Conservation (phyloP, 2,329 filamentous ascomycete genomes). For the Pseudocercospora cruenta region DNA sequence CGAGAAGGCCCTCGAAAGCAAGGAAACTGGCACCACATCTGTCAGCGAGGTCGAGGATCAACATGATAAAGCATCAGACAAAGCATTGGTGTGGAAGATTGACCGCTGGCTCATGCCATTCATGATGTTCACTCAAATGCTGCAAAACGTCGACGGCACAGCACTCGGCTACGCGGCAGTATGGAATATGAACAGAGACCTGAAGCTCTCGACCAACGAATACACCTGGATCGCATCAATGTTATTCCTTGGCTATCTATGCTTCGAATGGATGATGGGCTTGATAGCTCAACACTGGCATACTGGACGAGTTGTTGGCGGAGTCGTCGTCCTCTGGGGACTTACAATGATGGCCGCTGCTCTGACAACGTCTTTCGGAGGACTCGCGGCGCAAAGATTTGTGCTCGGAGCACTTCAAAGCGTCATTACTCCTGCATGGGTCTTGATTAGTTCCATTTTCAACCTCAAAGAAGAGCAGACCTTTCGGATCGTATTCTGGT, state of each 20-base stretch:
- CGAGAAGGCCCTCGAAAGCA: not conserved
- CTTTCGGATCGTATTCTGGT: not conserved
- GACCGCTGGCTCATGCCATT: not conserved
- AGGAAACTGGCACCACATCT: not conserved
- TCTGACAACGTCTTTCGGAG: not conserved
- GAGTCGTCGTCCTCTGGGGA: not conserved
- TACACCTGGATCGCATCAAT: not conserved
- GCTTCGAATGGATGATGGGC: not conserved
- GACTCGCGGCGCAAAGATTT: not conserved
- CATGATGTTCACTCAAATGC: not conserved
- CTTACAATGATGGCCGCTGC: not conserved
- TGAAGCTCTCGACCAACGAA: not conserved
- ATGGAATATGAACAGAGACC: not conserved
- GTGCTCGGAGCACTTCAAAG: not conserved
- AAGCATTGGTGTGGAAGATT: not conserved
- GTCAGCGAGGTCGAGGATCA: not conserved
- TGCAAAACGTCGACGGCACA: not conserved
- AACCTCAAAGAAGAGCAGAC: not conserved
- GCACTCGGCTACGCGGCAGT: not conserved
- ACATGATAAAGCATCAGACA: not conserved
- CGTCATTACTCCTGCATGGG: not conserved
- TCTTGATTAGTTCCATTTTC: not conserved
- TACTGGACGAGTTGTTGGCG: not conserved
- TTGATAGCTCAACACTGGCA: not conserved
- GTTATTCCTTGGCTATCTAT: not conserved